Evolutionary conservation across 768 basidiomycete species (phyloP), one percentile per base, ranked within the genome.

Genomic region (Clitopilus hobsonii): DNA sequence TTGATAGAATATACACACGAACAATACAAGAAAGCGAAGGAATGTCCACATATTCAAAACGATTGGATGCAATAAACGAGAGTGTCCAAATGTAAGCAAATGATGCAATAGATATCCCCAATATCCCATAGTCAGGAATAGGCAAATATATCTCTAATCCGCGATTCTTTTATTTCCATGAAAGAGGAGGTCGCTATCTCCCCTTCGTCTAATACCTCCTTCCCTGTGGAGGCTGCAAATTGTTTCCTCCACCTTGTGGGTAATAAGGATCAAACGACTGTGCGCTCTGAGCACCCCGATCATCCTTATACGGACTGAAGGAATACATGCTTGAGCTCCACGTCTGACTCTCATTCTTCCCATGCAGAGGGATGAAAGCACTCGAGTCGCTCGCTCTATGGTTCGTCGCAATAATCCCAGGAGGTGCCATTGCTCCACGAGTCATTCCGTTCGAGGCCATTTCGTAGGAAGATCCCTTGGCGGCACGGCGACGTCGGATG

Each of bases 321-420:
- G 75, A 78, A 29, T 68, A 64, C 27, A 66, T 75, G 63, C 84
- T 86, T 49, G 75, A 72, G 60, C 82, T 82, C 83, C 84, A 85
- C 50, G 77, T 72, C 63, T 73, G 75, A 59, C 79, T 82, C 50
- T 74, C 62, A 58, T 80, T 82, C 30, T 77, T 78, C 61, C 83
- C 83, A 57, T 81, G 80, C 62, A 89, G 65, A n/a, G 88, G 88
- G 27, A 84, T 72, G 59, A 89, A 89, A 22, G 85, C 79, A 58
- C 84, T 84, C 60, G 82, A 83, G 68, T 85, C 81, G 52, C 83
- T 83, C 66, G 69, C 68, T 24, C 80, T 62, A 32, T 62, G 57
- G 36, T 13, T 10, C 22, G 18, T 27, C 50, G 24, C 18, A 22
- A 49, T 24, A 36, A 38, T 69, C 23, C 63, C 65, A 24, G 63